Percentiles rank a stretch among this genome's conserved stretches.
phyloP scores from a whole-genome alignment of 352 stramenopile genomes.

The Globisporangium echinulatum region DNA sequence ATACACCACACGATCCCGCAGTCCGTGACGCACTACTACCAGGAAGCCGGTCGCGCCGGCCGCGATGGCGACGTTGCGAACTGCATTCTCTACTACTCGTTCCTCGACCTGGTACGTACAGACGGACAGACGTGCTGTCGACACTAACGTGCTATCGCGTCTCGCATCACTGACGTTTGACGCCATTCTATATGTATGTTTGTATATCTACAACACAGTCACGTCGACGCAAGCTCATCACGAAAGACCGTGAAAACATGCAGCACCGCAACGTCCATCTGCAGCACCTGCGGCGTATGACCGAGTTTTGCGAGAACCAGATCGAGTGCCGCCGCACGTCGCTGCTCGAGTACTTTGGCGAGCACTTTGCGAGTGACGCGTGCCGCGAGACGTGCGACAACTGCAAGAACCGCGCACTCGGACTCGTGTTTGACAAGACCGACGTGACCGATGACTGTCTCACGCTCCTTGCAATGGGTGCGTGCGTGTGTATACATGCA shows the following conservation, averaged over 20 bases:
- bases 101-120: slow-evolving; percentile 54
- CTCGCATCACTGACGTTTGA: no score
- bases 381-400: slow-evolving; percentile 83
- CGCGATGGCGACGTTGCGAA: slow-evolving; percentile 78
- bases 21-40: slow-evolving; percentile 87
- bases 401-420: slow-evolving; percentile 74
- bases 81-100: slow-evolving; percentile 87
- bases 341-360: slow-evolving; percentile 85
- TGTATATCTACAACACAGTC: slow-evolving; percentile 19
- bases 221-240: slow-evolving; percentile 66
- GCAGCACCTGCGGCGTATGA: slow-evolving; percentile 78
- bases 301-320: slow-evolving; percentile 86
- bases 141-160: no score
- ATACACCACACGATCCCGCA: slow-evolving; percentile 87
- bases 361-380: slow-evolving; percentile 72
- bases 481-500: slow-evolving; percentile 5
- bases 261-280: slow-evolving; percentile 79
- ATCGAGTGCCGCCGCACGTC: slow-evolving; percentile 79
- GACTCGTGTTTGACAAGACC: slow-evolving; percentile 58
- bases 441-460: slow-evolving; percentile 77
- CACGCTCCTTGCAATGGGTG: slow-evolving; percentile 53
- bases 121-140: neutral
- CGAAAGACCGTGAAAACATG: slow-evolving; percentile 73
- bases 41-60: slow-evolving; percentile 80
- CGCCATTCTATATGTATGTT: no score